Base-by-base conservation (phyloP, 1,139 yeast genomes). In the Geotrichum macrosporum region DNA sequence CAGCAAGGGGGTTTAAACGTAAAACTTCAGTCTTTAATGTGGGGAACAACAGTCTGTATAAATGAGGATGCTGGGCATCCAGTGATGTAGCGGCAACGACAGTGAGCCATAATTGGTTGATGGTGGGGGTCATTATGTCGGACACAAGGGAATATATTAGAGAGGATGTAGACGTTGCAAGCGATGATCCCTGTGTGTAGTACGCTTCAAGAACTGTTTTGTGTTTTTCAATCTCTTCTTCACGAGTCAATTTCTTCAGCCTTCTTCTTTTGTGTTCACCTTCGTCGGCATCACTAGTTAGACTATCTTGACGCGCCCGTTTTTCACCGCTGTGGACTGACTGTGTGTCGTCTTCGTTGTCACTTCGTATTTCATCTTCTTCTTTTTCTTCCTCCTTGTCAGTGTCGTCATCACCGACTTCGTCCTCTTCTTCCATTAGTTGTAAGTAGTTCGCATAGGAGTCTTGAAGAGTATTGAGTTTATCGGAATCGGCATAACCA, bases 61-160 rank as follows among this genome's bases (percentile, higher is more conserved):
- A 80, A 50, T 81, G 84, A 3, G 95, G 92, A 57, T 81, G 80
- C 53, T 78, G 78, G 21, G 75, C 73, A 55, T 86, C 94, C 33
- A 88, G 67, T 1, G 96, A 83, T 0, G 95, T 81, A 1, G 94
- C 80, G 1, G 98, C 98, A 8, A 92, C 77, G 2, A 92, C 82
- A 0, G 96, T 77, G 5, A 88, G 71, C 99, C 99, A 94, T 43
- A 94, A 68, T 52, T 72, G 74, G 26, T 81, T 84, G 20, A 81
- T 69, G 51, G 77, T 72, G 2, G 87, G 83, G 58, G 85, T 92
- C 49, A 88, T 96, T 42, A 92, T 77, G 13, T 82, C 73, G 0
- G 96, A 80, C 21, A 89, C 66, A 44, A 92, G 69, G 1, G 95
- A 81, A 65, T 92, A 92, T 3, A 86, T 73, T 51, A 86, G 86